These are phyloP conservation scores for Huntiella savannae DNA, from an alignment of 2,329 filamentous ascomycete genomes.

Conservation along the genomic window DNA sequence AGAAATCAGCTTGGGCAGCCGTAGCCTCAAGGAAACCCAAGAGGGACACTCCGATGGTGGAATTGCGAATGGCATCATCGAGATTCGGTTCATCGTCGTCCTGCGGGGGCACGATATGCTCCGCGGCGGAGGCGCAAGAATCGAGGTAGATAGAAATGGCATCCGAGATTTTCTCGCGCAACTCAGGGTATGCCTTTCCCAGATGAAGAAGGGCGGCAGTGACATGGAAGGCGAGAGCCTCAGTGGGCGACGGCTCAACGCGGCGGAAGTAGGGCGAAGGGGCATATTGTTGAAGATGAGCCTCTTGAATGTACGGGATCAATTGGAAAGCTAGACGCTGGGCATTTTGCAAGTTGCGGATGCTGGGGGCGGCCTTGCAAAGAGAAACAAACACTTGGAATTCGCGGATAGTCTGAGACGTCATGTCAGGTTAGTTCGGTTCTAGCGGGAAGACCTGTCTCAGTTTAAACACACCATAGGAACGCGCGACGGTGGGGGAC, in stretches of 20 bases:
- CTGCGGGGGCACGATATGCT: conserved; percentile 32
- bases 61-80: conserved; percentile 48
- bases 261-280: conserved; percentile 66
- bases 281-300: conserved; percentile 58
- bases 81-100: conserved; percentile 37
- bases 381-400: conserved; percentile 80
- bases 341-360: conserved; percentile 53
- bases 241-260: conserved; percentile 75
- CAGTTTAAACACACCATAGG: conserved; percentile 35
- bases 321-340: conserved; percentile 63
- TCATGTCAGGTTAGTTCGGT: neutral
- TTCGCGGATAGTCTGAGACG: conserved; percentile 62
- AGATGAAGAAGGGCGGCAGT: conserved; percentile 66
- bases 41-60: conserved; percentile 67
- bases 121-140: conserved; percentile 45
- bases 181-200: conserved; percentile 48
- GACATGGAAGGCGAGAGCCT: conserved; percentile 61
- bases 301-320: conserved; percentile 68
- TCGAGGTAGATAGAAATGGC: conserved; percentile 55
- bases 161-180: conserved; percentile 47
- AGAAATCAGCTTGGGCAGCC: conserved; percentile 61
- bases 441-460: neutral
- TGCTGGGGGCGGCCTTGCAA: conserved; percentile 68
- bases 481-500: conserved; percentile 26
- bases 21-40: conserved; percentile 77